Base-by-base conservation (phyloP, 257 asterid genomes). In the Cynanchum wilfordii region DNA sequence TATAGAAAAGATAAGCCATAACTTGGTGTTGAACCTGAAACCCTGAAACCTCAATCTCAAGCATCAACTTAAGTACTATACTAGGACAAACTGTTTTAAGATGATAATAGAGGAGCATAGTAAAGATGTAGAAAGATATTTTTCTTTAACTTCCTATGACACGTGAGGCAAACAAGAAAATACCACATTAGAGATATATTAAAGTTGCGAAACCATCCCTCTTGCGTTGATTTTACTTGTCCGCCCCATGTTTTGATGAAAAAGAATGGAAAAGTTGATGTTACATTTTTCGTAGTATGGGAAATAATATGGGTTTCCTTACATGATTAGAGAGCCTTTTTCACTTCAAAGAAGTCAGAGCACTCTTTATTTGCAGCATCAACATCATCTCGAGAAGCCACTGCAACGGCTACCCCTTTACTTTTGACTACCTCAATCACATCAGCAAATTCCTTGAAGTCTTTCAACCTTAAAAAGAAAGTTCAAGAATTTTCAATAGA, bases 401-500 rank as follows among this genome's bases (percentile, higher is more conserved):
- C 99, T 13, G 96, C 96, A 63, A 92, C 98, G 74, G 82, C 91
- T 29, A 90, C 90, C 8, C 98, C 98, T 76, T 81, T 85, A 82
- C 85, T 90, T 81, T 92, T 92, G 36, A 95, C 96, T 49, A 84
- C 72, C 78, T 88, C 89, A 49, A 95, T 45, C n/a, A 83, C 82
- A 58, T 85, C 94, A 6, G 89, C 99, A 72, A 95, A 92, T 79
- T 90, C 97, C 86, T 86, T 90, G 92, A 95, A 95, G 79, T 95
- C 98, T 9, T 63, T 71, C 90, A 95, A 76, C 84, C 98, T 50
- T 95, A 69, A 58, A 15, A 55, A 24, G 22, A 10, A 67, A 66
- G 62, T 38, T 57, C 45, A 55, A 24, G 24, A 65, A 50, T 22
- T 54, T 45, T 51, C 12, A 29, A 45, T 10, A 54, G 49, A 57